phyloP scores from a whole-genome alignment of 169 alveolate species.

The Plasmodium fragile region DNA sequence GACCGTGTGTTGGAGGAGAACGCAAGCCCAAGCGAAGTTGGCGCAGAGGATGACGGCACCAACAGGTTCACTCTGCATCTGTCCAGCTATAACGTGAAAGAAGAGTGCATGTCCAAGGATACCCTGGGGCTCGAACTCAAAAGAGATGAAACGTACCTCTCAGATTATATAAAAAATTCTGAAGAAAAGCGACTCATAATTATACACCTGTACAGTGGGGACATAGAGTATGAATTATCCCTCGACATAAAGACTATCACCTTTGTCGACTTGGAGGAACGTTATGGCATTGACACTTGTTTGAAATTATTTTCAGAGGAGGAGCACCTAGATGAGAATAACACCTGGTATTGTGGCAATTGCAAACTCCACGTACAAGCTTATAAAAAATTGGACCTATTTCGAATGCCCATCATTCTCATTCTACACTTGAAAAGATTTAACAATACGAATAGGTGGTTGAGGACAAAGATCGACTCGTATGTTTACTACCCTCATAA shows the following conservation, averaged over 20 bases:
- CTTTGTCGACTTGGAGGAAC: constrained; percentile 51
- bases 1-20: neutral
- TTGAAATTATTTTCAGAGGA: constrained; percentile 85
- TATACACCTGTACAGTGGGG: constrained; percentile 25
- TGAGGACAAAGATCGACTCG: constrained; percentile 61
- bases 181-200: constrained; percentile 58
- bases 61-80: constrained; percentile 13
- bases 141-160: constrained; percentile 34
- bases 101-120: constrained; percentile 41
- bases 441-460: constrained; percentile 79
- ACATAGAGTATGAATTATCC: constrained; percentile 40
- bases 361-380: constrained; percentile 92
- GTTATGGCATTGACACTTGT: constrained; percentile 78
- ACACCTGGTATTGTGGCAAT: constrained; percentile 92
- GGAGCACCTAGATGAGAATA: constrained; percentile 90
- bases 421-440: constrained; percentile 93
- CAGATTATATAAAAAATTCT: constrained; percentile 53
- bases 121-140: constrained; percentile 37
- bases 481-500: constrained; percentile 68
- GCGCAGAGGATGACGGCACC: neutral
- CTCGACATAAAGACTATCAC: constrained; percentile 53
- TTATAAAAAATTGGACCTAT: constrained; percentile 90
- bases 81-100: constrained; percentile 33
- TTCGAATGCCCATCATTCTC: constrained; percentile 88
- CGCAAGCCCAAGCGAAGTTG: neutral